Percentiles rank a stretch among this genome's conserved stretches.
phyloP scores from a whole-genome alignment of 495 filamentous ascomycete genomes.

The Pseudomonodictys pantanalensis region DNA sequence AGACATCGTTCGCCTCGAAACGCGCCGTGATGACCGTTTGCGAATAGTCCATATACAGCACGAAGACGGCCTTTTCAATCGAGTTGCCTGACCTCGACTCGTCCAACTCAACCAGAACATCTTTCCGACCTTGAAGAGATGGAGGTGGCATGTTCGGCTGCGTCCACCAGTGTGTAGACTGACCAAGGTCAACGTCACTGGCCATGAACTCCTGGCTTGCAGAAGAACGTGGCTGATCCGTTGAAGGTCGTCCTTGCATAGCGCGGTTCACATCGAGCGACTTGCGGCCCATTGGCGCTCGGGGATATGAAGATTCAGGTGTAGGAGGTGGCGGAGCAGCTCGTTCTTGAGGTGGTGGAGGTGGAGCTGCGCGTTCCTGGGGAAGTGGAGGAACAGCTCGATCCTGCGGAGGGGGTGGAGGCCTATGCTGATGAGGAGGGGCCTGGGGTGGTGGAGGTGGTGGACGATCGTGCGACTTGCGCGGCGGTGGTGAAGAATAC shows the following conservation, averaged over 20 bases:
- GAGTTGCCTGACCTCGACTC: conserved; percentile 67
- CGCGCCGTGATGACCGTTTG: conserved; percentile 83
- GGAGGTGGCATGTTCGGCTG: conserved; percentile 73
- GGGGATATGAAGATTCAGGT: conserved; percentile 45
- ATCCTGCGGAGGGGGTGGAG: conserved; percentile 4
- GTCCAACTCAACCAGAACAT: conserved; percentile 79
- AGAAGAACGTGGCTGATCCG: conserved; percentile 64
- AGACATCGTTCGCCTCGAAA: conserved; percentile 72
- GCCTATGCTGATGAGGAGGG: conserved; percentile 26
- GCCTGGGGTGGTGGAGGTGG: conserved; percentile 37
- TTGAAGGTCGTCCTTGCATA: conserved; percentile 61
- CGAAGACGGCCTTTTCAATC: conserved; percentile 74
- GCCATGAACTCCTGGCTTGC: conserved; percentile 81
- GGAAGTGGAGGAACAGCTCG: conserved; percentile 25
- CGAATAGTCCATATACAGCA: conserved; percentile 92
- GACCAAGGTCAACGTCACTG: conserved; percentile 75
- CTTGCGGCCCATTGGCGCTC: conserved; percentile 49
- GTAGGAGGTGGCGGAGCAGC: conserved; percentile 37
- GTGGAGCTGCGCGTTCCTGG: background rate
- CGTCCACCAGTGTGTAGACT: conserved; percentile 77
- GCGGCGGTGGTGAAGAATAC: conserved; percentile 35
- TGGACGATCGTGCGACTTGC: conserved; percentile 40
- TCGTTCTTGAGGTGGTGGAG: conserved; percentile 22
- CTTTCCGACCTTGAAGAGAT: conserved; percentile 73
- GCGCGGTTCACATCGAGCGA: conserved; percentile 67